Evolutionary conservation across 2,329 filamentous ascomycete species (phyloP), one percentile per base, ranked within the genome.

Genomic region (Tolypocladium album): DNA sequence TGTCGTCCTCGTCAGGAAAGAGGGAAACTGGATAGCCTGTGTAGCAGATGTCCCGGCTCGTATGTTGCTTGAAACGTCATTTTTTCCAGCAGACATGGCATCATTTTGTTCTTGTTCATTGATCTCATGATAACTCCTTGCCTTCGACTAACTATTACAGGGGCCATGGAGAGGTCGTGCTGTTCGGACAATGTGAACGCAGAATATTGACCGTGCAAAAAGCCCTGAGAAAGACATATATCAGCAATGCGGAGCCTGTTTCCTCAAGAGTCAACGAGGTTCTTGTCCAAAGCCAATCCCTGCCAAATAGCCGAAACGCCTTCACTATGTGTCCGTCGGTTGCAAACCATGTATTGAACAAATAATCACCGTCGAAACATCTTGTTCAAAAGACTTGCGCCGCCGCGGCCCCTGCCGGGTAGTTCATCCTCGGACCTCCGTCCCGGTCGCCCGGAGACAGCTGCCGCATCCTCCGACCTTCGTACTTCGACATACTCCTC

Each of bases 401-500:
- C 67, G 20, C 72, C 68, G 40, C 67, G 57, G 1, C 57, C 65
- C 59, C 64, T 64, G 47, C 67, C 64, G 24, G 66, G 61, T 60
- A 60, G 53, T 47, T 65, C 66, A 36, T 67, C 67, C 27, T 56
- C 50, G 12, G 59, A 53, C 55, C 40, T 65, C 63, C 9, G 60
- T 17, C 55, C 57, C 12, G 24, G 11, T 7, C 34, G 34, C 13
- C 47, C 7, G 7, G 15, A 24, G 20, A 22, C 42, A 17, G 53
- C 60, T 9, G 61, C 43, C 52, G 64, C 61, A 20, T 64, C 69
- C 52, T 71, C 70, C 11, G 59, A 64, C 59, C 65, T 68, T 27
- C 64, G 63, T 34, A 75, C 64, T 42, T 75, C 70, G 24, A 74
- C 72, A 55, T 73, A 75, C 43, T 71, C 73, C 13, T 72, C 72